Conservation (phyloP, 176 grass and related monocot genomes). For the Thinopyrum elongatum region DNA sequence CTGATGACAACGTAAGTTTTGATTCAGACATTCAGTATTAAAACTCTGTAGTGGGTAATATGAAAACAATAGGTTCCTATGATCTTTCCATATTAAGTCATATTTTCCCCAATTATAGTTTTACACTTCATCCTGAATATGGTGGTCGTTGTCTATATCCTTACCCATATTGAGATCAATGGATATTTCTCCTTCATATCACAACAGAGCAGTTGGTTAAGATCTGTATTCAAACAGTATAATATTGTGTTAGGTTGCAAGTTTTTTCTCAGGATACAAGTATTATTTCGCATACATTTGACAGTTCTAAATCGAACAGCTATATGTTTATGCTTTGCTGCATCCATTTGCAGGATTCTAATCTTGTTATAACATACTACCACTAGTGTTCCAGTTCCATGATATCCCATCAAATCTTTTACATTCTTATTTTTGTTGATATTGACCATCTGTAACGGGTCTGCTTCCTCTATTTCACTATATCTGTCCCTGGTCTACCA, state of each 20-base stretch:
- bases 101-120: background rate
- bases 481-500: background rate
- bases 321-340: background rate
- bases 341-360: background rate
- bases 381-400: background rate
- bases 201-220: background rate
- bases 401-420: background rate
- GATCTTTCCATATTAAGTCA: background rate
- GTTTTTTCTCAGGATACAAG: background rate
- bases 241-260: background rate
- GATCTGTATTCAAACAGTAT: background rate
- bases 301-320: background rate
- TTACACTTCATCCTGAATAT: background rate
- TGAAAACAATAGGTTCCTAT: background rate
- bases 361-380: background rate
- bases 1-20: slow-evolving; percentile 82
- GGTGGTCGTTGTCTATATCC: background rate
- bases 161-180: background rate
- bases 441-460: no score
- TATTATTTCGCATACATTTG: background rate
- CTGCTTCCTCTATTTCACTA: no score
- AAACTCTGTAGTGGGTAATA: background rate
- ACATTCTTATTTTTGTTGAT: background rate
- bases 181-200: no score
- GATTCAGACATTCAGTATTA: background rate